Evolutionary conservation across 805 yeast species (phyloP).

Genomic region (Metschnikowia koreensis): DNA sequence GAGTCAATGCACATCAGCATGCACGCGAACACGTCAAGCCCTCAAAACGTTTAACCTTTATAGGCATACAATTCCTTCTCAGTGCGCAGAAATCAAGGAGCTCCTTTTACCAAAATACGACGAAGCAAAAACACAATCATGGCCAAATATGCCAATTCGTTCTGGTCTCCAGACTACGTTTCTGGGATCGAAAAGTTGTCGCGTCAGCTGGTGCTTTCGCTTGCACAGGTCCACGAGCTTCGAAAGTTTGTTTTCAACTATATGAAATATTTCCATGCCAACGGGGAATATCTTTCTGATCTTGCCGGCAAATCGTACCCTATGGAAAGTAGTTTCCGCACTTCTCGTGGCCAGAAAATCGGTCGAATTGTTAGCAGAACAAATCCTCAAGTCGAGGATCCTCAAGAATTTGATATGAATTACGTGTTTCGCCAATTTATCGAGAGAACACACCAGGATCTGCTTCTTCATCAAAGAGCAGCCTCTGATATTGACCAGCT

Average conservation of each 20-base stretch:
- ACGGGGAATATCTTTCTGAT: conserved; percentile 32
- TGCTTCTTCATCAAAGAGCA: conserved; percentile 20
- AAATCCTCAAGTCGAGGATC: neutral
- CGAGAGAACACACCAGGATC: conserved; percentile 10
- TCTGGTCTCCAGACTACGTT: conserved; percentile 43
- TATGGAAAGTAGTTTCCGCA: conserved; percentile 24
- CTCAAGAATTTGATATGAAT: conserved; percentile 10
- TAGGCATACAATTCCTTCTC: too few species aligned
- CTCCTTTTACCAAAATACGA: neutral
- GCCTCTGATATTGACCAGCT: conserved; percentile 35
- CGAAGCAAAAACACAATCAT: neutral
- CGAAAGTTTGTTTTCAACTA: conserved; percentile 36
- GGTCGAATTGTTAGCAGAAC: conserved; percentile 4
- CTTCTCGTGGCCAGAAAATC: conserved; percentile 13
- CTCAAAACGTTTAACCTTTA: too few species aligned
- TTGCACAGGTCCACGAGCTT: conserved; percentile 41
- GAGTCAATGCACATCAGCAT: neutral
- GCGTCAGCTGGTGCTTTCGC: conserved; percentile 30
- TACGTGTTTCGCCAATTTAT: conserved; percentile 15
- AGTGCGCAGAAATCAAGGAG: too few species aligned
- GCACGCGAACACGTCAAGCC: neutral
- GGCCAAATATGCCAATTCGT: conserved; percentile 31
- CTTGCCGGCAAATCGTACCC: conserved; percentile 26
- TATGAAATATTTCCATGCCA: conserved; percentile 35
- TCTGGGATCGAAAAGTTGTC: conserved; percentile 34